Evolutionary conservation across 176 grass and related monocot species (phyloP), one percentile per base, ranked within the genome.

Genomic region (Leersia perrieri): DNA sequence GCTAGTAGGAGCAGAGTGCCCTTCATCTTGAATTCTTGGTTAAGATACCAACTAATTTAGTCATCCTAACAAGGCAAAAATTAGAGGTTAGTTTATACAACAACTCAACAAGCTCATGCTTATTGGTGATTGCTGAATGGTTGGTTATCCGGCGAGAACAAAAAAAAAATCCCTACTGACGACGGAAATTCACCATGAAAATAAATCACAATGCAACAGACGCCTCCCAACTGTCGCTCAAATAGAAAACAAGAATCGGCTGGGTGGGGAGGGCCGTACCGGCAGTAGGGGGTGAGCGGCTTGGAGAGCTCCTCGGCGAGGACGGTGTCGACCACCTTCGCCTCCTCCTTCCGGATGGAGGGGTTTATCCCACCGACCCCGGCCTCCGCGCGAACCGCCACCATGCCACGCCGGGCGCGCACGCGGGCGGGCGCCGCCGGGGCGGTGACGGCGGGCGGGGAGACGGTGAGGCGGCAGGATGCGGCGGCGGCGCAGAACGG

Each of bases 261-360:
- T 18, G 9, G 70, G 75, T 53, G 33, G 5, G 13, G 45, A 1
- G 45, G 47, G 53, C 28, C 33, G 22, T 64, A 98, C 95, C 95
- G 77, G 88, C 95, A 93, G 74, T 98, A 98, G 23, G 92, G 83
- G 28, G 92, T 98, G 81, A 91, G 88, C 77, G 95, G 92, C 74
- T 98, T 98, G 77, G 87, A 60, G 74, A 98, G 90, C 30, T 98
- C 90, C n/a, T 86, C 63, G 34, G 85, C 63, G 64, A 93, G 71
- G 47, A 95, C 86, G 68, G 92, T 89, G 85, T 98, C 95, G 29
- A 98, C 95, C 63, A 98, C 95, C 83, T 98, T 98, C 5, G 47
- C 83, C 80, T 98, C 95, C 65, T 81, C 88, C 80, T 98, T 98
- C 44, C 95, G 72, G 84, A 98, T 87, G 68, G 77, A 80, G 28